Evolutionary conservation across 1,284 basidiomycete species (phyloP), one percentile per base, ranked within the genome.

Genomic region (Leccinum pachyderme): DNA sequence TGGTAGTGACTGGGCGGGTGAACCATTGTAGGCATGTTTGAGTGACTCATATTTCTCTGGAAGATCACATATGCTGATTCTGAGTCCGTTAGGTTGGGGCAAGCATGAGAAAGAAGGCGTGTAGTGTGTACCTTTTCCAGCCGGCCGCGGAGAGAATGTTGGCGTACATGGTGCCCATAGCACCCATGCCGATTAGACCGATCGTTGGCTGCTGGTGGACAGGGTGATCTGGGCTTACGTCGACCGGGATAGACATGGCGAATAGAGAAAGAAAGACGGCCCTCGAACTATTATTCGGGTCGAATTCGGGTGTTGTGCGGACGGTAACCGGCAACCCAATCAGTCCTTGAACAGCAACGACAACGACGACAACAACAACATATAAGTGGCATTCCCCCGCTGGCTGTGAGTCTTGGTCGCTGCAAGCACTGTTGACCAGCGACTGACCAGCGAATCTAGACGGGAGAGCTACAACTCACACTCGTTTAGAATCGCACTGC

Each of bases 91-190:
- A 54, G 53, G 27, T 12, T 11, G 25, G 8, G 12, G 8, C 1
- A n/a, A 9, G 13, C 5, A 39, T 25, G 47, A 32, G 39, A 53
- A 49, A 8, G n/a, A 32, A 47, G 22, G 45, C 22, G 63, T 81
- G 63, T 37, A 37, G n/a, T 37, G 37, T 39, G 37, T 60, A 94
- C 93, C 86, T 90, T 75, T 87, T 84, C 86, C 91, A 93, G 1
- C 94, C 95, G 2, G 87, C 93, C 8, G 79, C 77, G 7, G 84
- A 82, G 33, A 98, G 77, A 41, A 79, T 73, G 37, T 81, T 81
- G 0, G 95, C 94, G 71, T 98, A 99, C 89, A 99, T 91, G 63
- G 80, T 80, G 4, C 96, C 96, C 96, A 98, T 99, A 58, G 94
- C 83, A 4, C 92, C 92, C 93, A 95, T 95, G 1, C 93, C 93